A percentile compares a stretch with the other conserved stretches of the same genome.
Conservation (phyloP, 192 early-diverging fungal genomes). For the Podila verticillata region DNA sequence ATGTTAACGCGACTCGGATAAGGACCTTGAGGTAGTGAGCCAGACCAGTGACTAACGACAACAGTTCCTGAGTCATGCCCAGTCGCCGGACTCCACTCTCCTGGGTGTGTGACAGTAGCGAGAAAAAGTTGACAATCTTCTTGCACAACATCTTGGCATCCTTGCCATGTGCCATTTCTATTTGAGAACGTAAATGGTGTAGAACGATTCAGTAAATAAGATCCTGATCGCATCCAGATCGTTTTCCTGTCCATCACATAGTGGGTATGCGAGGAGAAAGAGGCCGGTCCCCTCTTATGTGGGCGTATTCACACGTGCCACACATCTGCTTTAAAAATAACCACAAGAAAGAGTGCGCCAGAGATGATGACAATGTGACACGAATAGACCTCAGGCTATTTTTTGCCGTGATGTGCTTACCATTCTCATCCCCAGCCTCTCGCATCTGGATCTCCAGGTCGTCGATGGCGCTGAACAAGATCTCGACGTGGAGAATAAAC, state of each 20-base stretch:
- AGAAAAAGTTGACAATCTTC: conserved; percentile 95
- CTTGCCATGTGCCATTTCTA: conserved; percentile 67
- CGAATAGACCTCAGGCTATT: too few species aligned
- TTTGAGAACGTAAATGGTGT: background rate
- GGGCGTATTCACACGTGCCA: too few species aligned
- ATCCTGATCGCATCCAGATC: background rate
- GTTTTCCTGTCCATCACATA: too few species aligned
- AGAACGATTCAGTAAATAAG: background rate
- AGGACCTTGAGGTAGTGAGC: conserved; percentile 93
- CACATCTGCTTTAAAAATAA: too few species aligned
- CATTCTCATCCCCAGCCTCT: conserved; percentile 28
- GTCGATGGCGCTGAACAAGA: conserved; percentile 90
- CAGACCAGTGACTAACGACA: conserved; percentile 88
- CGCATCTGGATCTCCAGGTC: conserved; percentile 74
- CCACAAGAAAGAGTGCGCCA: too few species aligned
- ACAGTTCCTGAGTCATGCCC: conserved; percentile 85
- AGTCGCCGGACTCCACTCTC: conserved; percentile 60
- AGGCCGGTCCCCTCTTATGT: too few species aligned
- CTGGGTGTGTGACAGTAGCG: conserved; percentile 82
- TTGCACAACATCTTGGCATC: conserved; percentile 97
- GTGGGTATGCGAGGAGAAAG: too few species aligned
- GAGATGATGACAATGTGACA: too few species aligned
- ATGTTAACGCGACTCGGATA: conserved; percentile 87
- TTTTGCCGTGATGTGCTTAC: background rate
- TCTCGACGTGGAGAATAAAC: conserved; percentile 94